Evolutionary conservation across 768 basidiomycete species (phyloP), one percentile per base, ranked within the genome.

Genomic region (Xerocomus potaroensis): DNA sequence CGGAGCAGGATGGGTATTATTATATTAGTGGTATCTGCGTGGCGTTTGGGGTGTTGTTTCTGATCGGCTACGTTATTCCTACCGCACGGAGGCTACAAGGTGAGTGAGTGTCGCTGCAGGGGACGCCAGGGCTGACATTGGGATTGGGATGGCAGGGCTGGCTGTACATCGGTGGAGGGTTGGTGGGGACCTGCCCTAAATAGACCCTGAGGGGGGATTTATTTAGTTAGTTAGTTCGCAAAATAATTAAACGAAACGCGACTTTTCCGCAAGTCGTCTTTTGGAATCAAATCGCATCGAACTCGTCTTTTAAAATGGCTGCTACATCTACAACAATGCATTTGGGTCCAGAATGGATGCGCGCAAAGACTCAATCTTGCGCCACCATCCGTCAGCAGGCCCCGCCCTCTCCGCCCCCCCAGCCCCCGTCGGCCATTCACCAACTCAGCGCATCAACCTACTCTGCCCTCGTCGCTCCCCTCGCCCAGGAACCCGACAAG

Each of bases 311-410:
- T 36, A 72, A 68, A 72, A 76, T 76, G 76, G 64, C 76, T 37
- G 63, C 86, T 53, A 74, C 77, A 22, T 83, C 87, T 10, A 86
- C 44, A n/a, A n/a, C n/a, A 30, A 45, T 91, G 81, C 89, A 91
- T 66, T 91, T 91, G 74, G 89, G 87, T 60, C 89, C 89, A 38
- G 89, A 91, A 70, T 91, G 89, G 89, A 91, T 91, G 89, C 81
- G 89, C 59, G 78, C 82, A 55, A 90, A 90, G 71, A 79, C 78
- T 51, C 78, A 80, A 47, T 66, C 75, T 23, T 37, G 36, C 37
- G 65, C 76, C 36, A 61, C 75, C n/a, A n/a, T n/a, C 51, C 80
- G 75, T 60, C 67, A 73, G 34, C 81, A 74, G 53, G 73, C 65
- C 42, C 76, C 79, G 41, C 75, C 85, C 14, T 76, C 86, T 2